Evolutionary conservation across 352 stramenopile genomes (phyloP).

Genomic region (Phytophthora chlamydospora): DNA sequence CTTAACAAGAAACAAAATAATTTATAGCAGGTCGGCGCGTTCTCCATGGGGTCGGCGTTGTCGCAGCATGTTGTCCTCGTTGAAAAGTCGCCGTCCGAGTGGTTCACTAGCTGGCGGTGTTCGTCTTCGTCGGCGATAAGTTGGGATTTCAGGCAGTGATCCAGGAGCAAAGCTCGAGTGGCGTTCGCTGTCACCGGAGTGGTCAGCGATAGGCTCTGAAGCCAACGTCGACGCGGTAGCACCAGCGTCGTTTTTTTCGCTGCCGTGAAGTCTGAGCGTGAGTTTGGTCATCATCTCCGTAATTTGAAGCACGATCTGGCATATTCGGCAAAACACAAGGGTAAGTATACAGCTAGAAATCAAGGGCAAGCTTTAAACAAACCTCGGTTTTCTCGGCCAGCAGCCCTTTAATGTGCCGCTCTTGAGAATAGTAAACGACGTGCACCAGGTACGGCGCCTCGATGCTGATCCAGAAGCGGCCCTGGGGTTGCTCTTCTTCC

Average conservation of each 20-base stretch:
- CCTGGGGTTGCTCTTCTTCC: conserved; percentile 34
- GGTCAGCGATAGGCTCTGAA: conserved; percentile 9
- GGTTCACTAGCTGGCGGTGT: conserved; percentile 36
- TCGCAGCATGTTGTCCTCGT: conserved; percentile 28
- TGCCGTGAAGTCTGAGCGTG: conserved; percentile 38
- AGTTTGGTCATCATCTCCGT: conserved; percentile 56
- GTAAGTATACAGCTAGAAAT: conserved; percentile 6
- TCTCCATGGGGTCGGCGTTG: conserved; percentile 29
- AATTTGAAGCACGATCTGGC: conserved; percentile 61
- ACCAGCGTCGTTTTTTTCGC: conserved; percentile 17
- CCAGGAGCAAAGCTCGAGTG: conserved; percentile 18
- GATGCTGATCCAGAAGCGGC: conserved; percentile 78
- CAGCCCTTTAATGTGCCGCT: conserved; percentile 64
- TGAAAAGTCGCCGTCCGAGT: conserved; percentile 28
- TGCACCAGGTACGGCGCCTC: conserved; percentile 71
- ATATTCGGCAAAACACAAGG: conserved; percentile 1
- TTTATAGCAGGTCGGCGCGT: conserved; percentile 21
- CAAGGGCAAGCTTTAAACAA: conserved; percentile 4
- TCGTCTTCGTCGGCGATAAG: conserved; percentile 17
- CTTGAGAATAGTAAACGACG: conserved; percentile 77
- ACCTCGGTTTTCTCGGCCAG: conserved; percentile 81
- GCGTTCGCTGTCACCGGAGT: conserved; percentile 14
- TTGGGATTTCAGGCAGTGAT: conserved; percentile 18
- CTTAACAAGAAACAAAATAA: conserved; percentile 2
- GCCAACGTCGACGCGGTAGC: conserved; percentile 3